Evolutionary conservation across 352 stramenopile genomes (phyloP).

Genomic region (Pythium periplocum): DNA sequence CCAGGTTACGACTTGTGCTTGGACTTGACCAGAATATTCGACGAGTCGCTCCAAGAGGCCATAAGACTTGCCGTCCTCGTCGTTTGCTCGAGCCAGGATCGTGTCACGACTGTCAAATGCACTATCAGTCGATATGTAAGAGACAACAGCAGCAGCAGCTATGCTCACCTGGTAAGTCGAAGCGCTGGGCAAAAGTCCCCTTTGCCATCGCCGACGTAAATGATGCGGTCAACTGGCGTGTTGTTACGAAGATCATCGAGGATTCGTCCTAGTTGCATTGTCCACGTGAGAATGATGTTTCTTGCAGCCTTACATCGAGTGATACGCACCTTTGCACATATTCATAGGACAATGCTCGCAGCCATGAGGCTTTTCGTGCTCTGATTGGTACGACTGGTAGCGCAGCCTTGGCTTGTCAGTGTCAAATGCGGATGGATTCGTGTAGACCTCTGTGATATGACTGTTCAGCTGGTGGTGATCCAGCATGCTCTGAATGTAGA

Average conservation of each 20-base stretch:
- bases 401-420: conserved; percentile 23
- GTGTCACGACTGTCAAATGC: no score
- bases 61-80: conserved; percentile 39
- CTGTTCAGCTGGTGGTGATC: conserved; percentile 23
- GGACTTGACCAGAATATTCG: conserved; percentile 23
- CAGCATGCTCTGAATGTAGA: conserved; percentile 80
- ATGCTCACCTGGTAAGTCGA: no score
- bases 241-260: no score
- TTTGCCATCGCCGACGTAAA: no score
- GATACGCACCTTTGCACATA: no score
- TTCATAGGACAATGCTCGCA: conserved; percentile 61
- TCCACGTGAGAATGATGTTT: no score
- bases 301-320: no score
- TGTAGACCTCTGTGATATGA: conserved; percentile 45
- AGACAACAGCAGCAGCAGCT: no score
- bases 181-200: no score
- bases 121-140: no score
- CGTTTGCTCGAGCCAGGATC: conserved; percentile 3
- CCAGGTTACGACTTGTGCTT: conserved; percentile 51
- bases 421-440: conserved; percentile 47
- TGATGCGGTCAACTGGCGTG: no score
- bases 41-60: conserved; percentile 52
- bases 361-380: conserved; percentile 29
- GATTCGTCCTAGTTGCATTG: no score
- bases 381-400: conserved; percentile 49